Evolutionary conservation across 192 early-diverging fungal species (phyloP), one percentile per base, ranked within the genome.

Genomic region (Coemansia furcata): DNA sequence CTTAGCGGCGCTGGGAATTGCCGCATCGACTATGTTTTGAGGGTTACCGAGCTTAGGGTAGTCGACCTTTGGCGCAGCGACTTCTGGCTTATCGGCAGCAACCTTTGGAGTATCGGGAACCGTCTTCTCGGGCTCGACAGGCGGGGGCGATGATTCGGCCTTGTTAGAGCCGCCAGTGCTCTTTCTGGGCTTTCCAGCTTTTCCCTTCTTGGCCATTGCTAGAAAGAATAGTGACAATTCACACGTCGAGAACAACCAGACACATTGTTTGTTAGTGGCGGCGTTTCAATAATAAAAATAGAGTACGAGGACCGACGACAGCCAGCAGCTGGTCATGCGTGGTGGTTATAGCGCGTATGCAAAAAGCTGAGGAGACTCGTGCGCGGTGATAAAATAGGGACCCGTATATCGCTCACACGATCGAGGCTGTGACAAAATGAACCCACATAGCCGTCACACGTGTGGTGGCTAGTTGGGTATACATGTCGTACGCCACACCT

Each of bases 161-260:
- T 63, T 50, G 47, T 17, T 43, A 49, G 14, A 30, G 73, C 49
- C 32, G 14, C 62, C 42, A n/a, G 43, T 38, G 49, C 43, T 60
- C 72, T 74, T 74, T 62, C 68, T 74, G 19, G 49, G 14, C 66
- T 77, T 77, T 33, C 62, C 61, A 46, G 60, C 63, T 62, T 77
- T 77, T 55, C 47, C 54, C 43, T 77, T 77, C 52, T 70, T 77
- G 30, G 23, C 74, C 74, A 77, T 76, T 21, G 54, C 54, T 55
- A 55, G 5, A 17, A 4, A 3, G 4, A 47, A 47, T 21, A 23
- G 10, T 6, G 37, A 38, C 37, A 38, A 38, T 10, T 10, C 6
- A 6, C 46, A 47, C 46, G n/a, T 14, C 32, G 12, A 30, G 12
- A 17, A 17, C 3, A 55, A 10, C 30, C 11, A n/a, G 30, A 2